A percentile compares a stretch with the other conserved stretches of the same genome.
Conservation (phyloP, 768 basidiomycete species). For the Lepiota subincarnata region DNA sequence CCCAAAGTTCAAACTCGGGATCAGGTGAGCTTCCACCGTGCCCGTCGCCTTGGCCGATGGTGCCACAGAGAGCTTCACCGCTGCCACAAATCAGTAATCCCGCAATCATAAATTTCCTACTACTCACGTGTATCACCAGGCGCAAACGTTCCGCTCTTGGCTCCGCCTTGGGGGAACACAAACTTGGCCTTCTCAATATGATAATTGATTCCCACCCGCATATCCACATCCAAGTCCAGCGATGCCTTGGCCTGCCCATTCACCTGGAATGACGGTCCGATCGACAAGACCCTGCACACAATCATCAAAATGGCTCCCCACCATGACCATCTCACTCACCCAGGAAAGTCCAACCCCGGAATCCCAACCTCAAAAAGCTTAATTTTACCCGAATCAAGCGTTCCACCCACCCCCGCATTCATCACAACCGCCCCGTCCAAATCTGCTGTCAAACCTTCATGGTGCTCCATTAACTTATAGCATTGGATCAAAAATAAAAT, state of each 20-base stretch:
- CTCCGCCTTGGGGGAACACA: constrained; percentile 37
- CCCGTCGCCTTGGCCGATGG: constrained; percentile 39
- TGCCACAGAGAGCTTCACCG: constrained; percentile 36
- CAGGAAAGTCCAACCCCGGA: constrained; percentile 47
- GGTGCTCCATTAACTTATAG: neutral
- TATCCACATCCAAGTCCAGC: constrained; percentile 33
- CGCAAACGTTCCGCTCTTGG: constrained; percentile 25
- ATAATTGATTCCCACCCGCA: constrained; percentile 41
- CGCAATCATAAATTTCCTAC: neutral
- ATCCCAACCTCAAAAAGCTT: constrained; percentile 37
- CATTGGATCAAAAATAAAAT: neutral
- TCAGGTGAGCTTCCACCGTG: constrained; percentile 42
- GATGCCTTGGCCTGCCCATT: constrained; percentile 31
- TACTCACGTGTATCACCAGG: constrained; percentile 40
- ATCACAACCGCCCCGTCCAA: constrained; percentile 35
- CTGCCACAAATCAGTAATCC: constrained; percentile 17
- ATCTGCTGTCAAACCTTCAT: constrained; percentile 31
- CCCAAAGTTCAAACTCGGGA: constrained; percentile 43
- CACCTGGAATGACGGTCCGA: constrained; percentile 47
- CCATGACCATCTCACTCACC: constrained; percentile 22
- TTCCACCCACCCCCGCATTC: constrained; percentile 33
- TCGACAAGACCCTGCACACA: constrained; percentile 33
- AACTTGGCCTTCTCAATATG: constrained; percentile 36
- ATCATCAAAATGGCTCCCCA: neutral
- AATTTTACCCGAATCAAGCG: constrained; percentile 39